These are phyloP conservation scores for Phytophthora vignae DNA, from an alignment of 352 stramenopile genomes.

Conservation along the genomic window DNA sequence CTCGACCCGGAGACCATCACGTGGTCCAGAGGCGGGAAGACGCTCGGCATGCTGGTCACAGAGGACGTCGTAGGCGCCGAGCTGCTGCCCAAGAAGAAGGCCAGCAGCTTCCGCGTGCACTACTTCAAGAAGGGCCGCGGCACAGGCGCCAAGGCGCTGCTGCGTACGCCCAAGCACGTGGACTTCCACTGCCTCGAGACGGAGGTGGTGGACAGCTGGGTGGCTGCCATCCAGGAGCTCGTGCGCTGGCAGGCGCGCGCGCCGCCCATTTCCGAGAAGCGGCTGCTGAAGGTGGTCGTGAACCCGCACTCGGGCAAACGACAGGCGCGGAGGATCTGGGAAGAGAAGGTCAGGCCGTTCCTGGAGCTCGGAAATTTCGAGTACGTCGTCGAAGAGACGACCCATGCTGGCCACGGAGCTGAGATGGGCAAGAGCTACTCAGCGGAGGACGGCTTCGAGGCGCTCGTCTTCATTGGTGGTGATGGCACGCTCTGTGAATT, in stretches of 20 bases:
- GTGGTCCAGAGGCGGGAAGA: slow-evolving; percentile 62
- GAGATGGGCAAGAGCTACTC: slow-evolving; percentile 83
- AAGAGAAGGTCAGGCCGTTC: slow-evolving; percentile 78
- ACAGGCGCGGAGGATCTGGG: slow-evolving; percentile 71
- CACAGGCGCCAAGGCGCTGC: slow-evolving; percentile 64
- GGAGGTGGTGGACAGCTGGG: slow-evolving; percentile 60
- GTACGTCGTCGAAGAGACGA: slow-evolving; percentile 80
- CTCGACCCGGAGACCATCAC: slow-evolving; percentile 70
- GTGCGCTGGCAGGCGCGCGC: slow-evolving; percentile 84
- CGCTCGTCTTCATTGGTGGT: slow-evolving; percentile 81
- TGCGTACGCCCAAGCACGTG: slow-evolving; percentile 52
- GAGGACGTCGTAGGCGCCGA: slow-evolving; percentile 83
- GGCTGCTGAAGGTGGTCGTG: slow-evolving; percentile 81
- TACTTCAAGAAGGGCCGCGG: slow-evolving; percentile 79
- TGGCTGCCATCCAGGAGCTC: slow-evolving; percentile 77
- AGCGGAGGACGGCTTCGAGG: slow-evolving; percentile 78
- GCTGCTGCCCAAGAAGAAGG: slow-evolving; percentile 44
- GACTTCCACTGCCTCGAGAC: slow-evolving; percentile 61
- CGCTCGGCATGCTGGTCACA: slow-evolving; percentile 61
- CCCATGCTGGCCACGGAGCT: slow-evolving; percentile 71
- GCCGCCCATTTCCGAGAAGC: slow-evolving; percentile 72
- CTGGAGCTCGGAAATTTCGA: slow-evolving; percentile 83
- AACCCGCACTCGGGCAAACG: slow-evolving; percentile 84
- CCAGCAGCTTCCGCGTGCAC: slow-evolving; percentile 65
- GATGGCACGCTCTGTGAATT: slow-evolving; percentile 85